Conservation (phyloP, 176 grass and related monocot genomes). For the Echinochloa phyllopogon region DNA sequence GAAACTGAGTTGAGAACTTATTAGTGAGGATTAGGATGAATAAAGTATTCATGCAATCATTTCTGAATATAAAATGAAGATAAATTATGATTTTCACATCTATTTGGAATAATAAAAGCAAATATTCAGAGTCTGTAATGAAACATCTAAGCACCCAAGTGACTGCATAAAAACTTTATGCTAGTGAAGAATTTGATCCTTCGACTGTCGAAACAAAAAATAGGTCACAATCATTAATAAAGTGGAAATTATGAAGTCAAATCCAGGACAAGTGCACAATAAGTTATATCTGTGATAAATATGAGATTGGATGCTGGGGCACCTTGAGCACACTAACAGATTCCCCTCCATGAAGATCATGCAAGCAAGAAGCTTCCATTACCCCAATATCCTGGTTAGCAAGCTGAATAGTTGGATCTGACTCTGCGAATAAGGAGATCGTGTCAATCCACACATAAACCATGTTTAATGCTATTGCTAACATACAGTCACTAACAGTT, state of each 20-base stretch:
- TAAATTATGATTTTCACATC: neutral
- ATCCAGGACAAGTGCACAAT: neutral
- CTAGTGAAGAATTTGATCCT: conserved; percentile 7
- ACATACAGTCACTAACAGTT: conserved; percentile 22
- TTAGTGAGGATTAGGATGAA: neutral
- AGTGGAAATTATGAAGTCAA: conserved; percentile 13
- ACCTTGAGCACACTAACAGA: conserved; percentile 52
- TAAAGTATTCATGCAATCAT: conserved; percentile 1
- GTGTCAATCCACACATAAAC: conserved; percentile 26
- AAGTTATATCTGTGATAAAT: neutral
- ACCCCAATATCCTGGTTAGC: conserved; percentile 43
- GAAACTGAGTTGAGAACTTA: neutral
- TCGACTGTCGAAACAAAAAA: conserved; percentile 11
- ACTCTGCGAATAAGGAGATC: conserved; percentile 23
- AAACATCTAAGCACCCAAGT: conserved; percentile 12
- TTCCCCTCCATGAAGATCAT: conserved; percentile 43
- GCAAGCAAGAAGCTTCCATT: conserved; percentile 45
- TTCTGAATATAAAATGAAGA: conserved; percentile 16
- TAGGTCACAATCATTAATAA: neutral
- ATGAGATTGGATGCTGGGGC: conserved; percentile 20
- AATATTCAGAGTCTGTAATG: neutral
- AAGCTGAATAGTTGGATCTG: conserved; percentile 40
- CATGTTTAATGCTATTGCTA: conserved; percentile 1
- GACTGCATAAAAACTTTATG: neutral
- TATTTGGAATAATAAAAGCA: conserved; percentile 11